These are phyloP conservation scores for Leccinum aurantiacum DNA, from an alignment of 768 basidiomycete species.

Conservation along the genomic window DNA sequence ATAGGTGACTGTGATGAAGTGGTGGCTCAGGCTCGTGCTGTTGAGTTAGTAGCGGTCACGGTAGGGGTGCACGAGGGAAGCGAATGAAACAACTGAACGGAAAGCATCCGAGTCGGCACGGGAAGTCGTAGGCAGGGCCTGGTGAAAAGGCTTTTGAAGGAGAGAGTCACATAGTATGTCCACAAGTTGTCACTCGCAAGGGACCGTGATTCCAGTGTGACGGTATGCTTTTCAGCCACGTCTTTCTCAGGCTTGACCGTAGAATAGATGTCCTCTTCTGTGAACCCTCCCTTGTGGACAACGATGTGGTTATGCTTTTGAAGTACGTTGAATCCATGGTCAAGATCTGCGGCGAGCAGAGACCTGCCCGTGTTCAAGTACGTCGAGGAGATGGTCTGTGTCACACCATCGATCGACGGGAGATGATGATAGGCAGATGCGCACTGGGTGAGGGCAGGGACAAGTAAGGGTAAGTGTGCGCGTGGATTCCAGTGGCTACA, in stretches of 20 bases:
- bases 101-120: conserved; percentile 27
- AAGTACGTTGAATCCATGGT: conserved; percentile 33
- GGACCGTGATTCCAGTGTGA: no score
- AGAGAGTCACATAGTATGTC: conserved; percentile 38
- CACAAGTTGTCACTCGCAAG: no score
- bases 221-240: conserved; percentile 42
- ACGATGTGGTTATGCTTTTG: conserved; percentile 43
- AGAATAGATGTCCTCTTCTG: conserved; percentile 45
- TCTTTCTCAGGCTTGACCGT: conserved; percentile 40
- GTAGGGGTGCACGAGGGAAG: conserved; percentile 59
- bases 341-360: conserved; percentile 48
- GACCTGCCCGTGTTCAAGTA: conserved; percentile 63
- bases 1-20: conserved; percentile 70
- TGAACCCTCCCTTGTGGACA: conserved; percentile 55
- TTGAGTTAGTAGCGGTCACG: conserved; percentile 29
- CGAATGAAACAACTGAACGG: conserved; percentile 31
- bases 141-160: conserved; percentile 84
- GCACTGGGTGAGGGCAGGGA: conserved; percentile 43
- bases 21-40: conserved; percentile 67
- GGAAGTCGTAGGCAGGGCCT: conserved; percentile 56
- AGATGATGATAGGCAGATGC: conserved; percentile 65
- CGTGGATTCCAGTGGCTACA: no score
- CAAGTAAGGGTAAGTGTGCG: not conserved
- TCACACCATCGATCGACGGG: conserved; percentile 46
- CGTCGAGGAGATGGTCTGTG: conserved; percentile 43